A percentile compares a stretch with the other conserved stretches of the same genome.
Conservation (phyloP, 495 filamentous ascomycete species). For the Tuber indicum region DNA sequence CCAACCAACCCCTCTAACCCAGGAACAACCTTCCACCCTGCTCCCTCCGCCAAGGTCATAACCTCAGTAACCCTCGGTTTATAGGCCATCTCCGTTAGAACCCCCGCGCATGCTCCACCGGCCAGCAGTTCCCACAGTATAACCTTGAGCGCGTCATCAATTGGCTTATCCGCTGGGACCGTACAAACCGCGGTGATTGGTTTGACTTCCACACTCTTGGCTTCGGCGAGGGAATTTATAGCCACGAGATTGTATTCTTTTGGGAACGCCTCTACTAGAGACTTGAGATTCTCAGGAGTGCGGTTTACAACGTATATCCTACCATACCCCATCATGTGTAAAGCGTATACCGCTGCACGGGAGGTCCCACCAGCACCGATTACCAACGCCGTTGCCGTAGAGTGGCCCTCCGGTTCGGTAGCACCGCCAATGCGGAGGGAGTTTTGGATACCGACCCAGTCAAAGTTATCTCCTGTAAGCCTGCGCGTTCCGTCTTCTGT, state of each 20-base stretch:
- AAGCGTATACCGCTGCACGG: constrained; percentile 80
- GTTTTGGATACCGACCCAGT: constrained; percentile 87
- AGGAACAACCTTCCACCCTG: constrained; percentile 79
- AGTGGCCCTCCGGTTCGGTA: constrained; percentile 41
- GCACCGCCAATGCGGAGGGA: constrained; percentile 70
- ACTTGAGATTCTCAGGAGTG: constrained; percentile 57
- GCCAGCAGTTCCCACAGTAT: constrained; percentile 60
- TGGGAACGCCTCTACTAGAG: constrained; percentile 67
- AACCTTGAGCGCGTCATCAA: constrained; percentile 65
- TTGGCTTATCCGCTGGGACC: constrained; percentile 80
- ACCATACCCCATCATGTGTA: constrained; percentile 72
- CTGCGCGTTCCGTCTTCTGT: constrained; percentile 45
- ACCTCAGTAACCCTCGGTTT: constrained; percentile 74
- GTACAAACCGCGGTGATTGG: constrained; percentile 78
- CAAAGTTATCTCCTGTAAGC: constrained; percentile 84
- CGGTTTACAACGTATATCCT: constrained; percentile 86
- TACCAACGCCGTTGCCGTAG: constrained; percentile 52
- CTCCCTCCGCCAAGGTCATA: constrained; percentile 74
- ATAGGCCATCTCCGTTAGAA: constrained; percentile 95
- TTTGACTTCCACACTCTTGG: constrained; percentile 46
- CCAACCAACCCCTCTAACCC: constrained; percentile 85
- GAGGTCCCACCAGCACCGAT: constrained; percentile 89
- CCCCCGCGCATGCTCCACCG: constrained; percentile 48
- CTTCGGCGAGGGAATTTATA: constrained; percentile 52
- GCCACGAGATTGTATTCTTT: constrained; percentile 64